Percentiles rank a stretch among this genome's conserved stretches.
These are phyloP conservation scores for Ogataea nitratoaversa DNA, from an alignment of 805 yeast species.

Conservation along the genomic window DNA sequence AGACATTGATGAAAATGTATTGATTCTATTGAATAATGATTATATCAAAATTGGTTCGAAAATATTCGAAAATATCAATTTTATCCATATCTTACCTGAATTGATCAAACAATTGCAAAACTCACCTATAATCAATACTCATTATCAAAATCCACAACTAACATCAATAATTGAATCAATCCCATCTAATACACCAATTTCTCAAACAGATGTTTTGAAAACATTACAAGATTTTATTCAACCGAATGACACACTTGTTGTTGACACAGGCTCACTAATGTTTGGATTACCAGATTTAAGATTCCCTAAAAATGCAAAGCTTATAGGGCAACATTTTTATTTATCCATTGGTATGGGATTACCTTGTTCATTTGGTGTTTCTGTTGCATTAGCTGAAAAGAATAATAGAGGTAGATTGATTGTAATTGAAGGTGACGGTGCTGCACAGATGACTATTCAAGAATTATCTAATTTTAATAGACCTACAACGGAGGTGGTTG, in stretches of 20 bases:
- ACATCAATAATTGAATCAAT: slow-evolving; percentile 15
- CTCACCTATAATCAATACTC: slow-evolving; percentile 5
- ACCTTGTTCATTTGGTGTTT: slow-evolving; percentile 82
- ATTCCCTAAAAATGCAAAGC: slow-evolving; percentile 50
- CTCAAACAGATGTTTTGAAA: slow-evolving; percentile 43
- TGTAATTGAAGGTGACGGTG: slow-evolving; percentile 86
- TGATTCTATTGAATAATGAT: slow-evolving; percentile 50
- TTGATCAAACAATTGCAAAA: slow-evolving; percentile 36
- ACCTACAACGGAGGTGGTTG: slow-evolving; percentile 47
- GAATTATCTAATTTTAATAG: slow-evolving; percentile 40
- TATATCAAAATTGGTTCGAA: slow-evolving; percentile 44
- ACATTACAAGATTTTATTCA: slow-evolving; percentile 31
- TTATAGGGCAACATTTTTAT: slow-evolving; percentile 68
- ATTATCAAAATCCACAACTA: no score
- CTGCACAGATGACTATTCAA: slow-evolving; percentile 92
- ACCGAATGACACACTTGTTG: slow-evolving; percentile 67
- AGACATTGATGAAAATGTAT: slow-evolving; percentile 36
- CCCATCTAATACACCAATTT: slow-evolving; percentile 34
- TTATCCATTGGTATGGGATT: slow-evolving; percentile 86
- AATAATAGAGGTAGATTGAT: slow-evolving; percentile 47
- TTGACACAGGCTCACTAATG: slow-evolving; percentile 81
- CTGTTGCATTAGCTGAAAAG: slow-evolving; percentile 62
- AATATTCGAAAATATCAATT: slow-evolving; percentile 36
- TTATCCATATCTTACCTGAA: slow-evolving; percentile 46
- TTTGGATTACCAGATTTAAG: slow-evolving; percentile 68